phyloP scores from a whole-genome alignment of 768 basidiomycete species.

The Ramaria sp. region DNA sequence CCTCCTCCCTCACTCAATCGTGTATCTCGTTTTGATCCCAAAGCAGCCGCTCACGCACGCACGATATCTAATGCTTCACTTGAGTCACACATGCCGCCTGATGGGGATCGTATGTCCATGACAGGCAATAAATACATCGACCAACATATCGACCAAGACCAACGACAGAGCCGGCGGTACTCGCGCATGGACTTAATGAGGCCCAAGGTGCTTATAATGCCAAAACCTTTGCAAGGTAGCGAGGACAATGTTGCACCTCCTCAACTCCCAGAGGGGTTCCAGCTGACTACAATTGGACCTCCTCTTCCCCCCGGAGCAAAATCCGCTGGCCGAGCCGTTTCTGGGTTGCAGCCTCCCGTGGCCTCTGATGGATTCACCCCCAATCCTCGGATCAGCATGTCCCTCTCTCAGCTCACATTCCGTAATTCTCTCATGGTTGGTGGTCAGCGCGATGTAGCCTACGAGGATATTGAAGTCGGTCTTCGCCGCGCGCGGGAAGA shows the following conservation, averaged over 20 bases:
- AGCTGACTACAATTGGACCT: slow-evolving; percentile 54
- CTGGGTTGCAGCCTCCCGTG: slow-evolving; percentile 25
- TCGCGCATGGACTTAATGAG: slow-evolving; percentile 73
- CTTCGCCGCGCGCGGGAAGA: slow-evolving; percentile 69
- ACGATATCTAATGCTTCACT: slow-evolving; percentile 39
- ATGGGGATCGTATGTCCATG: slow-evolving; percentile 38
- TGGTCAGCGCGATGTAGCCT: slow-evolving; percentile 52
- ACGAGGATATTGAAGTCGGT: slow-evolving; percentile 43
- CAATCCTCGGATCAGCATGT: slow-evolving; percentile 63
- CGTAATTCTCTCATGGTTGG: slow-evolving; percentile 67
- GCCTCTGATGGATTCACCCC: slow-evolving; percentile 64
- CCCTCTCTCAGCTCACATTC: slow-evolving; percentile 77
- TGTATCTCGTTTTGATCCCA: slow-evolving; percentile 75
- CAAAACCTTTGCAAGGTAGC: slow-evolving; percentile 63
- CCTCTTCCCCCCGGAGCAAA: slow-evolving; percentile 71
- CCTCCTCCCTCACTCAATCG: slow-evolving; percentile 49
- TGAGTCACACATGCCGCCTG: slow-evolving; percentile 52
- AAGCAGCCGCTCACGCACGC: slow-evolving; percentile 44
- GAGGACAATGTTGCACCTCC: slow-evolving; percentile 18
- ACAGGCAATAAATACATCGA: slow-evolving; percentile 26
- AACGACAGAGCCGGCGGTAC: slow-evolving; percentile 42
- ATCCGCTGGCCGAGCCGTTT: slow-evolving; percentile 34
- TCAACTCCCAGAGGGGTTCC: slow-evolving; percentile 40
- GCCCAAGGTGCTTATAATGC: slow-evolving; percentile 93
- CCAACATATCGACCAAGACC: slow-evolving; percentile 18